phyloP scores from a whole-genome alignment of 169 alveolate genomes.

The Cryptosporidium muris region DNA sequence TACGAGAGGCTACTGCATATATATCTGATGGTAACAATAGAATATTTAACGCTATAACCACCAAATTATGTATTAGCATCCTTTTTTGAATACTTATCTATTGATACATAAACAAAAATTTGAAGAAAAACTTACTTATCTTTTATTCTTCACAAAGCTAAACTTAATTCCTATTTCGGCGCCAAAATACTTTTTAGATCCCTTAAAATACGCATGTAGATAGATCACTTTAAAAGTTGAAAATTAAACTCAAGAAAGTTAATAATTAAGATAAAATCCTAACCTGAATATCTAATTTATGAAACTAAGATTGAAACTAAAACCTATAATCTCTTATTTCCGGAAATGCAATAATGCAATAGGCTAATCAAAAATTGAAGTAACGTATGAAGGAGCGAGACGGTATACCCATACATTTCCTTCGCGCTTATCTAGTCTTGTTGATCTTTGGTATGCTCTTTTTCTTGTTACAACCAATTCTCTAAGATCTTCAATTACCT shows the following conservation, averaged over 20 bases:
- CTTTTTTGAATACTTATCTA: too few relatives aligned
- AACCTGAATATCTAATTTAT: too few relatives aligned
- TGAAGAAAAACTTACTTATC: too few relatives aligned
- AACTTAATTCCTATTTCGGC: constrained; percentile 1
- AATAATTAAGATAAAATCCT: too few relatives aligned
- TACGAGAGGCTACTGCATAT: too few relatives aligned
- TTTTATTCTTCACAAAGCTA: too few relatives aligned
- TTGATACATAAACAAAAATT: too few relatives aligned
- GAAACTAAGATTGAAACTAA: too few relatives aligned
- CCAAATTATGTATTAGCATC: too few relatives aligned
- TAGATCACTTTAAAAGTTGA: not conserved
- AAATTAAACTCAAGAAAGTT: not conserved
- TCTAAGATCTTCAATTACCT: constrained; percentile 86
- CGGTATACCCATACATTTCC: constrained; percentile 88
- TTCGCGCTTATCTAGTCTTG: constrained; percentile 82
- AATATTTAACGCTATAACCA: too few relatives aligned
- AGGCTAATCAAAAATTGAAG: constrained; percentile 76
- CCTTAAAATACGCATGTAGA: not conserved
- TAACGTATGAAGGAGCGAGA: constrained; percentile 83
- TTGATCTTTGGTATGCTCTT: constrained; percentile 84
- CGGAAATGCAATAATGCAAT: not conserved
- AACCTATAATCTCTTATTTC: too few relatives aligned
- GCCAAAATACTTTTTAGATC: constrained; percentile 22
- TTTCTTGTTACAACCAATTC: constrained; percentile 83
- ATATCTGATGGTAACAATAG: too few relatives aligned